These are phyloP conservation scores for Rhododendron molle DNA, from an alignment of 148 eudicot genomes.

Conservation along the genomic window DNA sequence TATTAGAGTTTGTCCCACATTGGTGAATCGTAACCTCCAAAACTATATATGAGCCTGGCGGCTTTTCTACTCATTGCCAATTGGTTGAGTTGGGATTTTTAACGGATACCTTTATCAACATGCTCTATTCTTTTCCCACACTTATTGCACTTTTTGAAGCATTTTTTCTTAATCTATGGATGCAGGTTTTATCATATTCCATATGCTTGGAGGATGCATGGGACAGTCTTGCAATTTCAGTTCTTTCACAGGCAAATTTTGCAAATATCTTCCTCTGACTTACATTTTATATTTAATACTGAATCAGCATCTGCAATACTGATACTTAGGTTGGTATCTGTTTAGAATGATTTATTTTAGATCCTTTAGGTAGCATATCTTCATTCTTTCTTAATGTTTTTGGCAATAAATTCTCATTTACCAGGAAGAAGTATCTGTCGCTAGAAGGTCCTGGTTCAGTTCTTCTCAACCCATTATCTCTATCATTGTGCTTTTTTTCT, in stretches of 20 bases:
- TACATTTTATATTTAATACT: background rate
- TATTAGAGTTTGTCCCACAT: background rate
- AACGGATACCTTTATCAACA: background rate
- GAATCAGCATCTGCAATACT: background rate
- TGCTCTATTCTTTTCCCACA: background rate
- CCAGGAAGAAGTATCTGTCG: background rate
- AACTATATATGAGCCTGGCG: background rate
- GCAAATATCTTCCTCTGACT: background rate
- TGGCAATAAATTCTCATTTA: background rate
- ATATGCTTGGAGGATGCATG: constrained; percentile 66
- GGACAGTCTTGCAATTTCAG: constrained; percentile 67
- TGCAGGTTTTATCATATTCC: constrained; percentile 73
- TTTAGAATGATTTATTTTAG: background rate
- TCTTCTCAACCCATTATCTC: background rate
- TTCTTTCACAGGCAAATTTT: constrained; percentile 64
- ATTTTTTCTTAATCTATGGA: constrained; percentile 13
- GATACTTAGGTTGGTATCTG: background rate
- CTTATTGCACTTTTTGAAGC: background rate
- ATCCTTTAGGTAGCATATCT: background rate
- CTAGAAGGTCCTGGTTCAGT: background rate
- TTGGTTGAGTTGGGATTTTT: background rate
- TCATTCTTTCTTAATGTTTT: background rate
- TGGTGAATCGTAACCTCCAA: background rate
- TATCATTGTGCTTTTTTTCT: background rate
- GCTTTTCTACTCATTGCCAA: background rate